Evolutionary conservation across 2,329 filamentous ascomycete genomes (phyloP).

Genomic region (Coleophoma crateriformis): DNA sequence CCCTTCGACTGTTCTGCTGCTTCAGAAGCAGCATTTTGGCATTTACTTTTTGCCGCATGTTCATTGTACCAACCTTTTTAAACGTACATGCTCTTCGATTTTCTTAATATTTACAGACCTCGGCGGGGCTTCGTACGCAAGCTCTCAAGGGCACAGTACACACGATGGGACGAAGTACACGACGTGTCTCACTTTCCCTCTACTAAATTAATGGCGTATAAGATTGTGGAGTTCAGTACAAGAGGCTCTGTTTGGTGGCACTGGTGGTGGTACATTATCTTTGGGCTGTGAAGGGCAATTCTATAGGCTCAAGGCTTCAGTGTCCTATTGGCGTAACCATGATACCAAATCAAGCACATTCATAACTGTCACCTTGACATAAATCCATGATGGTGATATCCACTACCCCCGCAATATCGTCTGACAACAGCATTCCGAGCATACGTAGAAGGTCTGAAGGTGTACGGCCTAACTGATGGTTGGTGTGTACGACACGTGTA

Average conservation of each 20-base stretch:
- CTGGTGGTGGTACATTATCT: conserved; percentile 1
- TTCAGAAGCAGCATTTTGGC: conserved; percentile 11
- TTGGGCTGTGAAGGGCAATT: neutral
- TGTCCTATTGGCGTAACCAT: neutral
- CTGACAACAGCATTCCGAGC: no score
- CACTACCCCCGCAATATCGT: neutral
- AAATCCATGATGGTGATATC: neutral
- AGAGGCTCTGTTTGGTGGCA: neutral
- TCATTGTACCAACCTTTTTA: neutral
- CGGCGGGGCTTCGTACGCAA: neutral
- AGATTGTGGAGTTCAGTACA: neutral
- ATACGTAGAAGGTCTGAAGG: no score
- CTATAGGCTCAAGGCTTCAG: neutral
- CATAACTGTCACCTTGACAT: neutral
- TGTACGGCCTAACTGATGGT: neutral
- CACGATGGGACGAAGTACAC: conserved; percentile 8
- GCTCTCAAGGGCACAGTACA: neutral
- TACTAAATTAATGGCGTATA: conserved; percentile 2
- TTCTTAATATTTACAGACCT: conserved; percentile 1
- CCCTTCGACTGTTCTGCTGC: conserved; percentile 3
- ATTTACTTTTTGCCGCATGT: conserved; percentile 4
- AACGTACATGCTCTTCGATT: neutral
- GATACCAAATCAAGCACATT: neutral
- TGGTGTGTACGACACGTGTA: neutral
- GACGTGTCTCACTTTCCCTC: conserved; percentile 4